Conservation (phyloP, 495 filamentous ascomycete genomes). For the Lophium mytilinum region DNA sequence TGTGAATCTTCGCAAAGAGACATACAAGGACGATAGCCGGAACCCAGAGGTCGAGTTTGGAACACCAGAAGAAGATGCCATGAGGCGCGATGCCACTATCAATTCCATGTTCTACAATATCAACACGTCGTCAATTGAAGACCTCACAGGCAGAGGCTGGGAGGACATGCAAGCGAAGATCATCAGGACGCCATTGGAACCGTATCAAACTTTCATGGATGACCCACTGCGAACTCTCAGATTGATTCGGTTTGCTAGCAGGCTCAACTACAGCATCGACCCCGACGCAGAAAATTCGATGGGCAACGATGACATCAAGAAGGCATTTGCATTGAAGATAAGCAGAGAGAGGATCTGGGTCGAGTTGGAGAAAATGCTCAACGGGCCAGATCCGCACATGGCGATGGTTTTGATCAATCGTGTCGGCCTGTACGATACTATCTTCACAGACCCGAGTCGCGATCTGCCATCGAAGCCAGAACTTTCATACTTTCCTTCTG, state of each 20-base stretch:
- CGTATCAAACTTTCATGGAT: slow-evolving; percentile 88
- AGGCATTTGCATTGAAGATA: slow-evolving; percentile 78
- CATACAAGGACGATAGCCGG: slow-evolving; percentile 74
- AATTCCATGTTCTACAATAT: slow-evolving; percentile 97
- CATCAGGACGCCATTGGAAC: slow-evolving; percentile 81
- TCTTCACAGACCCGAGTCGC: slow-evolving; percentile 63
- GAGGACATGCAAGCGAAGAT: slow-evolving; percentile 61
- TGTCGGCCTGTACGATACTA: slow-evolving; percentile 66
- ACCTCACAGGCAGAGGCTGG: slow-evolving; percentile 69
- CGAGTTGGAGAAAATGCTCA: slow-evolving; percentile 87
- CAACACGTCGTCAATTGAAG: slow-evolving; percentile 65
- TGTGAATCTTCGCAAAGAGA: slow-evolving; percentile 89
- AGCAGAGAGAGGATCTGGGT: slow-evolving; percentile 78
- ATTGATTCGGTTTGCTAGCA: slow-evolving; percentile 80
- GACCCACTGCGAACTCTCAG: slow-evolving; percentile 88
- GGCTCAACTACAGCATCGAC: slow-evolving; percentile 72
- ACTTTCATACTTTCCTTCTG: slow-evolving; percentile 36
- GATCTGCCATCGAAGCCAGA: slow-evolving; percentile 22
- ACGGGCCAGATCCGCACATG: slow-evolving; percentile 58
- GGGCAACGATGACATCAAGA: slow-evolving; percentile 61
- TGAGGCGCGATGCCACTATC: slow-evolving; percentile 84
- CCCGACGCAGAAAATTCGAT: slow-evolving; percentile 59
- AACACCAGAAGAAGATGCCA: slow-evolving; percentile 79
- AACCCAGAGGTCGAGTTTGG: slow-evolving; percentile 93
- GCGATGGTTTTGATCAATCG: slow-evolving; percentile 66